phyloP scores from a whole-genome alignment of 305 asterid genomes.

The Solanum chacoense region DNA sequence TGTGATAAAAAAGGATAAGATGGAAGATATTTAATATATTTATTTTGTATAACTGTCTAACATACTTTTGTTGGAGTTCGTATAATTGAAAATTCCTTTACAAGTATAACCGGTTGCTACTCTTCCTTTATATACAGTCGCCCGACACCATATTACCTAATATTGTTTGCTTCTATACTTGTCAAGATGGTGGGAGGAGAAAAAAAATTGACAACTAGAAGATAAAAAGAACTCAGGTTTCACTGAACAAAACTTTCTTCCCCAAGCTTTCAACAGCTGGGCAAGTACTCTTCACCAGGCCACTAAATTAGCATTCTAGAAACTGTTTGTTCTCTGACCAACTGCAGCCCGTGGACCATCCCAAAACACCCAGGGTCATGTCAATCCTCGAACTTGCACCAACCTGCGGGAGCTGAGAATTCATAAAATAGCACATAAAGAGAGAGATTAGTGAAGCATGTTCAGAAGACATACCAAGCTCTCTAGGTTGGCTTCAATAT shows the following conservation, averaged over 20 bases:
- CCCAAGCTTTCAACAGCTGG: constrained; percentile 22
- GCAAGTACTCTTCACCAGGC: constrained; percentile 11
- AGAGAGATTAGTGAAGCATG: background rate
- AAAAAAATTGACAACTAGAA: background rate
- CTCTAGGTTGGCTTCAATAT: constrained; percentile 66
- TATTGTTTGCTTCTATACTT: constrained; percentile 20
- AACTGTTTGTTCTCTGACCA: constrained; percentile 52
- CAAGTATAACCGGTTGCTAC: constrained; percentile 41
- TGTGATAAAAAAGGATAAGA: background rate
- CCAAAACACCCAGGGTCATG: constrained; percentile 69
- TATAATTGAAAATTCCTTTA: constrained; percentile 13
- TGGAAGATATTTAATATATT: background rate
- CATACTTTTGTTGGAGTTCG: constrained; percentile 9
- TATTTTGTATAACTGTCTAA: background rate
- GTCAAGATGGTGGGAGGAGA: background rate
- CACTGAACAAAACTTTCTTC: constrained; percentile 39
- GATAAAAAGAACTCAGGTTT: constrained; percentile 8
- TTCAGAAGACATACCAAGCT: constrained; percentile 45
- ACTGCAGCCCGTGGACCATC: constrained; percentile 96
- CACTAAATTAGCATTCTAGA: constrained; percentile 49
- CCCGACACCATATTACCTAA: constrained; percentile 18
- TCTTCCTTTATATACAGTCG: constrained; percentile 45
- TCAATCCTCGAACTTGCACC: constrained; percentile 66
- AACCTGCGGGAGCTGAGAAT: constrained; percentile 27
- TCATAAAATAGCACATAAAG: background rate